These are phyloP conservation scores for Rhizophagus clarus DNA, from an alignment of 192 early-diverging fungal species.

Conservation along the genomic window DNA sequence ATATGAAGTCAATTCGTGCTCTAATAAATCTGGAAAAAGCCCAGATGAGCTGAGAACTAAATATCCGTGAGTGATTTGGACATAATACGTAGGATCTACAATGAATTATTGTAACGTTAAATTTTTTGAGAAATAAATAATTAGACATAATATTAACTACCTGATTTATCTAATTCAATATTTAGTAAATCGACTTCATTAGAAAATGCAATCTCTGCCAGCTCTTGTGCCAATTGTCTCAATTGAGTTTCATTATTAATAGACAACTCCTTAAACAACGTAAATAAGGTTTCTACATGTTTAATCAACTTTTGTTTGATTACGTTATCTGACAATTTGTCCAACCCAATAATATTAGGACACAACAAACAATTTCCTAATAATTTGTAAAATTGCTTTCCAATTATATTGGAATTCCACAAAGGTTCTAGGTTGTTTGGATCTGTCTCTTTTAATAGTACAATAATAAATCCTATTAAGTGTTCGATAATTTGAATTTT, in stretches of 20 bases:
- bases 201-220: constrained; percentile 6
- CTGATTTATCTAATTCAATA: constrained; percentile 17
- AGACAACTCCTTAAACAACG: constrained; percentile 20
- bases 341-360: constrained; percentile 44
- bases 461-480: neutral
- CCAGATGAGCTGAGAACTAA: neutral
- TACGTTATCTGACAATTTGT: constrained; percentile 34
- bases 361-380: constrained; percentile 52
- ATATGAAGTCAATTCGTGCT: neutral
- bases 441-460: neutral
- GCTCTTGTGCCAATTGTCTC: neutral
- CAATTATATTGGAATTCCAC: constrained; percentile 34
- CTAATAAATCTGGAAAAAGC: constrained; percentile 12
- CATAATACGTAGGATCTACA: constrained; percentile 6
- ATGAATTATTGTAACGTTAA: neutral
- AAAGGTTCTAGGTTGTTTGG: constrained; percentile 19
- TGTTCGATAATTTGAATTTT: neutral
- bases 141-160: neutral
- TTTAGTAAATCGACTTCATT: neutral
- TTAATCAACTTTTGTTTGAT: constrained; percentile 26
- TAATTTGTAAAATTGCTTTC: constrained; percentile 42
- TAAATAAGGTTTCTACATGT: constrained; percentile 35
- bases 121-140: neutral
- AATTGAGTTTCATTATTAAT: neutral
- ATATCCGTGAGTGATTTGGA: constrained; percentile 1